Percentiles rank a stretch among this genome's conserved stretches.
These are phyloP conservation scores for Microsporum ferrugineum DNA, from an alignment of 2,329 filamentous ascomycete genomes.

Conservation along the genomic window DNA sequence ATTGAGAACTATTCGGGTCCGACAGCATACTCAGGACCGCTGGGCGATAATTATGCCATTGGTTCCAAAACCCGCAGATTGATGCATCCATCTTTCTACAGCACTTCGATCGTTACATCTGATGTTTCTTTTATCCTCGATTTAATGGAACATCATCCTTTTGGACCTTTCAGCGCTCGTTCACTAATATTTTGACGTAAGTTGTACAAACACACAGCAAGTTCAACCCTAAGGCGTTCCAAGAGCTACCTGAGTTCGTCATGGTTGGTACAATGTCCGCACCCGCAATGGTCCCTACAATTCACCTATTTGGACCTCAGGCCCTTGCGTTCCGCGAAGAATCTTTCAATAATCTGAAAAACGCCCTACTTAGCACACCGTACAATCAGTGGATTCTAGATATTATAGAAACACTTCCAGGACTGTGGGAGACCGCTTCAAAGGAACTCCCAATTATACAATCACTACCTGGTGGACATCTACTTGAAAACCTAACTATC, in stretches of 20 bases:
- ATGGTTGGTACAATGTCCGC: slow-evolving; percentile 2
- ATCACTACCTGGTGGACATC: neutral
- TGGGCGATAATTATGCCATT: slow-evolving; percentile 2
- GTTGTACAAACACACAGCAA: slow-evolving; percentile 1
- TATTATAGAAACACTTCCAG: slow-evolving; percentile 13
- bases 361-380: neutral
- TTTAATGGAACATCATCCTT: neutral
- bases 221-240: neutral
- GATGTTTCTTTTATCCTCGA: neutral
- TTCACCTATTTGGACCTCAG: slow-evolving; percentile 6
- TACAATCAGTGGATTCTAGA: slow-evolving; percentile 15
- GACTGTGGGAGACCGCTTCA: slow-evolving; percentile 11
- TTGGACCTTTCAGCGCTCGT: neutral
- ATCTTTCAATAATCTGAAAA: neutral
- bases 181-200: slow-evolving; percentile 1
- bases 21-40: slow-evolving; percentile 1
- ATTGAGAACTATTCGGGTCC: neutral
- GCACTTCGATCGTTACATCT: neutral
- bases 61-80: neutral
- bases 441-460: slow-evolving; percentile 12
- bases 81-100: neutral
- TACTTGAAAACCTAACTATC: slow-evolving; percentile 9
- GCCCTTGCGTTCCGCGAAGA: slow-evolving; percentile 4
- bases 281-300: neutral
- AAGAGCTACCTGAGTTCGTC: neutral